Percentiles rank a stretch among this genome's conserved stretches.
phyloP scores from a whole-genome alignment of 2,329 filamentous ascomycete genomes.

The Penicillium sp. region DNA sequence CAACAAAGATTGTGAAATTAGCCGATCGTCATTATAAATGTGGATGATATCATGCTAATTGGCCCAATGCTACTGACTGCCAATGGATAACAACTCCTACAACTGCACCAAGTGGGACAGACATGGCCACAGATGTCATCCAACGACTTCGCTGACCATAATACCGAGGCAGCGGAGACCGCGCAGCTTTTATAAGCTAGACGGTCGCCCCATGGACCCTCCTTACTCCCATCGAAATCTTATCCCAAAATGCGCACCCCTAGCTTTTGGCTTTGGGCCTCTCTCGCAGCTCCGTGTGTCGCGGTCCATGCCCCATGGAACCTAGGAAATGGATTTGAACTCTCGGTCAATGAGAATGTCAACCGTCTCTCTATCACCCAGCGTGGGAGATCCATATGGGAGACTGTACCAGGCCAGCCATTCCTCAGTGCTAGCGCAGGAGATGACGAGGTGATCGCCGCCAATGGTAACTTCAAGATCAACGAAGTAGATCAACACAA shows the following conservation, averaged over 20 bases:
- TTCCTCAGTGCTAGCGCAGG: constrained; percentile 24
- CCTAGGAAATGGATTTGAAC: constrained; percentile 17
- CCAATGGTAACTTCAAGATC: constrained; percentile 27
- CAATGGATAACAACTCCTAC: neutral
- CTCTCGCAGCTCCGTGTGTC: constrained; percentile 11
- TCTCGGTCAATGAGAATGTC: constrained; percentile 6
- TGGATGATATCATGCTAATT: neutral
- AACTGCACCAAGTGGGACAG: neutral
- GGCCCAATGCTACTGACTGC: neutral
- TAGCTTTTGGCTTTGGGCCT: constrained; percentile 14
- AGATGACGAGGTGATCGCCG: constrained; percentile 16
- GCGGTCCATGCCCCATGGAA: constrained; percentile 11
- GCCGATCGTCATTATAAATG: constrained; percentile 9
- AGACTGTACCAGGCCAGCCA: constrained; percentile 12
- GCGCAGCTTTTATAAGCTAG: constrained; percentile 1
- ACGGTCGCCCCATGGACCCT: neutral
- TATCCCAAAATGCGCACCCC: constrained; percentile 11
- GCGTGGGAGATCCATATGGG: constrained; percentile 12
- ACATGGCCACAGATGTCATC: neutral
- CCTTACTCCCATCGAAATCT: neutral
- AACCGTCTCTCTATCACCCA: constrained; percentile 14
- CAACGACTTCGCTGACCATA: neutral
- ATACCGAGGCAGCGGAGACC: neutral
- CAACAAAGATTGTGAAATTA: neutral
- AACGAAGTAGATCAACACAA: constrained; percentile 19